These are phyloP conservation scores for Sphaerulina populicola DNA, from an alignment of 2,329 filamentous ascomycete species.

Conservation along the genomic window DNA sequence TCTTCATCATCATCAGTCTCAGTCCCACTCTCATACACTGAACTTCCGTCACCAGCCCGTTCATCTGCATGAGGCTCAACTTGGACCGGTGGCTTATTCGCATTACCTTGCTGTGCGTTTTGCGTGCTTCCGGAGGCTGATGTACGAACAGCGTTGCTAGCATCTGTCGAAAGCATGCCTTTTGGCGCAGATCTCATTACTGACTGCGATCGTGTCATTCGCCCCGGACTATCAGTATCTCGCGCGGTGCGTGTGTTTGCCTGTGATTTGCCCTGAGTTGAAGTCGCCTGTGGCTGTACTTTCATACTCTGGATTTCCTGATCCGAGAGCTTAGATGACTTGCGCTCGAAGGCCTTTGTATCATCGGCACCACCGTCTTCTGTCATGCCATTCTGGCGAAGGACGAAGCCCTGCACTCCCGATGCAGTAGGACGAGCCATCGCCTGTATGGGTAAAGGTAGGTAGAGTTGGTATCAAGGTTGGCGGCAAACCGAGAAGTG, in stretches of 20 bases:
- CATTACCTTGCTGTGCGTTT: neutral
- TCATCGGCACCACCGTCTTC: constrained; percentile 1
- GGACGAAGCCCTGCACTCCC: constrained; percentile 10
- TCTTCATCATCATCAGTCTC: neutral
- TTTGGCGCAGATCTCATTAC: neutral
- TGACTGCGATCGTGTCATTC: neutral
- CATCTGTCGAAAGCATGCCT: constrained; percentile 9
- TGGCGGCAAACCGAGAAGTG: neutral
- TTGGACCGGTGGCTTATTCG: neutral
- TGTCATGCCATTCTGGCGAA: constrained; percentile 1
- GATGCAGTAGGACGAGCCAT: neutral
- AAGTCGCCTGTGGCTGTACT: neutral
- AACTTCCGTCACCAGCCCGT: neutral
- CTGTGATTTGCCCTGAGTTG: neutral
- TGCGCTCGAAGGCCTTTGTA: neutral
- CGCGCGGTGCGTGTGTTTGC: neutral
- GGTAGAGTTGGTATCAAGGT: neutral
- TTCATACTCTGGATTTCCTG: neutral
- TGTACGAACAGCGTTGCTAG: constrained; percentile 9
- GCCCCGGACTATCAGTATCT: neutral
- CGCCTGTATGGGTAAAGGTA: neutral
- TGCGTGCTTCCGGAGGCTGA: constrained; percentile 4
- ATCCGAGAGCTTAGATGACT: neutral
- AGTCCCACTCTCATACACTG: neutral
- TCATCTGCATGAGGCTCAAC: neutral